phyloP scores from a whole-genome alignment of 495 filamentous ascomycete genomes.

The Neurospora sp. region DNA sequence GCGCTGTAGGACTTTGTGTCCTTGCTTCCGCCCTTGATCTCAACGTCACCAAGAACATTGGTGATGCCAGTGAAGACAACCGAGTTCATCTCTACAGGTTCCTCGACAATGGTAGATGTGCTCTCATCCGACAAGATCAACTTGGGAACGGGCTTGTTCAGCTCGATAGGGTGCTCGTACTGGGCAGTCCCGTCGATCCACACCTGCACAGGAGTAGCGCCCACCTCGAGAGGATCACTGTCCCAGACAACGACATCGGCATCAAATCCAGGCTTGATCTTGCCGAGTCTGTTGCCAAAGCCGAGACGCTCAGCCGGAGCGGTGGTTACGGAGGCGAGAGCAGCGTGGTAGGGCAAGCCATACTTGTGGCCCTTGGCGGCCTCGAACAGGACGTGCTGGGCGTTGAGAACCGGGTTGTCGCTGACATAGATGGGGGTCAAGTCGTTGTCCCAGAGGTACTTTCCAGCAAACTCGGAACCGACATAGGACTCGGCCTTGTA shows the following conservation, averaged over 20 bases:
- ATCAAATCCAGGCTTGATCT: slow-evolving; percentile 51
- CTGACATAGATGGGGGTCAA: slow-evolving; percentile 42
- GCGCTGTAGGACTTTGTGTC: slow-evolving; percentile 22
- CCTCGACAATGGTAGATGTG: slow-evolving; percentile 22
- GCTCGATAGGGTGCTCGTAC: slow-evolving; percentile 34
- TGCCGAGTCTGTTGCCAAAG: slow-evolving; percentile 49
- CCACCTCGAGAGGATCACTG: slow-evolving; percentile 50
- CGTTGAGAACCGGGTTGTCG: slow-evolving; percentile 41
- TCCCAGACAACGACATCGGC: slow-evolving; percentile 61
- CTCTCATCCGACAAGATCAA: slow-evolving; percentile 19
- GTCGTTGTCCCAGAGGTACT: slow-evolving; percentile 49
- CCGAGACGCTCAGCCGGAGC: slow-evolving; percentile 51
- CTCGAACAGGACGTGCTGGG: slow-evolving; percentile 45
- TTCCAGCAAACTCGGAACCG: slow-evolving; percentile 49
- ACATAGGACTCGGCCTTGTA: slow-evolving; percentile 55
- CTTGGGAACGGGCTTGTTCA: slow-evolving; percentile 24
- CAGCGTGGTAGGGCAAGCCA: slow-evolving; percentile 49
- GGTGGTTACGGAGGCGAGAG: slow-evolving; percentile 50
- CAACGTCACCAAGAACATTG: slow-evolving; percentile 26
- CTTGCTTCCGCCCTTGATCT: not conserved
- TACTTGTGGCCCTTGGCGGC: slow-evolving; percentile 52
- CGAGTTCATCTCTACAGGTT: slow-evolving; percentile 20
- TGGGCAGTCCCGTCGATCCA: slow-evolving; percentile 54
- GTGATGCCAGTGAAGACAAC: slow-evolving; percentile 42
- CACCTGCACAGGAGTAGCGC: slow-evolving; percentile 51